A percentile compares a stretch with the other conserved stretches of the same genome.
Evolutionary conservation across 306 rosid genomes (phyloP).

Genomic region (Ceratonia siliqua): DNA sequence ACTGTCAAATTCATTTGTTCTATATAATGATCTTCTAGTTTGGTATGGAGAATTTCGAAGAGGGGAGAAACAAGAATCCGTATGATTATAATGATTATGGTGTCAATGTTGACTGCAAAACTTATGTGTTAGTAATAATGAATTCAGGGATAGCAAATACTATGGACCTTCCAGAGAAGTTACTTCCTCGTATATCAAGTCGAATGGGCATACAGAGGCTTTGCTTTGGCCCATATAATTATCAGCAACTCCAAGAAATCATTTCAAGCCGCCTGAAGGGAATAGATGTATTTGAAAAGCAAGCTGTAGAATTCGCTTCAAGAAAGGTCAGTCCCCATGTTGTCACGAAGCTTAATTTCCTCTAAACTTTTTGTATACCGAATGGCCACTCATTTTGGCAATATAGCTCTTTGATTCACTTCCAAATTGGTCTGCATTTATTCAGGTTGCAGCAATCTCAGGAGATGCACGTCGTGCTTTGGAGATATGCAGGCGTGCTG

Average conservation of each 20-base stretch:
- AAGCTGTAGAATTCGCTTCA: conserved; percentile 85
- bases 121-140: conserved; percentile 27
- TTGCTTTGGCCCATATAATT: conserved; percentile 93
- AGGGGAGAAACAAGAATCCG: conserved; percentile 16
- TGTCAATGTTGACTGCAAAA: conserved; percentile 29
- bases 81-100: conserved; percentile 6
- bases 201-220: conserved; percentile 97
- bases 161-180: conserved; percentile 98
- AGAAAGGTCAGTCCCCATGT: conserved; percentile 62
- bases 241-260: conserved; percentile 94
- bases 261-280: conserved; percentile 85
- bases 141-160: conserved; percentile 94
- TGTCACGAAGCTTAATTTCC: conserved; percentile 22
- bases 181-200: conserved; percentile 98
- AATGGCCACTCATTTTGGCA: conserved; percentile 13
- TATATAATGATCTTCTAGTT: conserved; percentile 17
- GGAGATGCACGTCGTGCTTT: conserved; percentile 98
- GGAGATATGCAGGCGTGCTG: conserved; percentile 94
- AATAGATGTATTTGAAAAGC: conserved; percentile 81
- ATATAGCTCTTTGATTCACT: conserved; percentile 15
- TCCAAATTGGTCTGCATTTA: conserved; percentile 27
- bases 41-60: background rate
- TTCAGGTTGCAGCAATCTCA: conserved; percentile 93
- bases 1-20: background rate
- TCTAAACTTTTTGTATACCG: conserved; percentile 5